Evolutionary conservation across 306 rosid genomes (phyloP).

Genomic region (Castanea sativa): DNA sequence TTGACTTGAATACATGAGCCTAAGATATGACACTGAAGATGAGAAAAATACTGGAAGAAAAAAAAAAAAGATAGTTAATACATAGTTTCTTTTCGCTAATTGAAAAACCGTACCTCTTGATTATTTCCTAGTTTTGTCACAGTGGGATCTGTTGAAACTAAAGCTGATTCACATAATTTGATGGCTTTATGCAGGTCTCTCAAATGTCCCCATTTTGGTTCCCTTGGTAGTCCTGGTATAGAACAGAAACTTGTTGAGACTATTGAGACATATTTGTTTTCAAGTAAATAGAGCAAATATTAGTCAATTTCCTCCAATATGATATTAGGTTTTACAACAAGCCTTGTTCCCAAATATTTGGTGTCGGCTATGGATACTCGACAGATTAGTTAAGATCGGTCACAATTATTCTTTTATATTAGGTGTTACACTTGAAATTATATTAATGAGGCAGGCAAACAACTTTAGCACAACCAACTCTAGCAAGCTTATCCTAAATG

Average conservation of each 20-base stretch:
- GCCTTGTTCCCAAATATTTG: no score
- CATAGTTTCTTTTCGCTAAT: slow-evolving; percentile 17
- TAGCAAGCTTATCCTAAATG: not conserved
- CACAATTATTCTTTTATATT: not conserved
- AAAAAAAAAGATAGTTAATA: slow-evolving; percentile 4
- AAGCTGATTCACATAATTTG: slow-evolving; percentile 66
- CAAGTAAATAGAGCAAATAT: not conserved
- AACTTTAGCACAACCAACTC: slow-evolving; percentile 5
- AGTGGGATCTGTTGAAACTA: slow-evolving; percentile 63
- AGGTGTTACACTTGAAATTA: not conserved
- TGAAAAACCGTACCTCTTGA: slow-evolving; percentile 51
- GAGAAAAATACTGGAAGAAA: slow-evolving; percentile 13
- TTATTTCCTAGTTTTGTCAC: slow-evolving; percentile 65
- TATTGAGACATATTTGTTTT: not conserved
- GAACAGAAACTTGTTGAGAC: slow-evolving; percentile 18
- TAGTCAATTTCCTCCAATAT: not conserved
- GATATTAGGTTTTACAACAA: not conserved
- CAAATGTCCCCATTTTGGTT: slow-evolving; percentile 97
- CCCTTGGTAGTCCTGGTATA: slow-evolving; percentile 60
- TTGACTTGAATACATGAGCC: slow-evolving; percentile 71
- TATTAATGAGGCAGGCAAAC: not conserved
- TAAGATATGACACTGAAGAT: slow-evolving; percentile 22
- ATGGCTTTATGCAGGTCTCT: slow-evolving; percentile 84
- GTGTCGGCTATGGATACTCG: no score
- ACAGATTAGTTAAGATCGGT: no score